Conservation (phyloP, 2,329 filamentous ascomycete species). For the Mollisia scopiformis region DNA sequence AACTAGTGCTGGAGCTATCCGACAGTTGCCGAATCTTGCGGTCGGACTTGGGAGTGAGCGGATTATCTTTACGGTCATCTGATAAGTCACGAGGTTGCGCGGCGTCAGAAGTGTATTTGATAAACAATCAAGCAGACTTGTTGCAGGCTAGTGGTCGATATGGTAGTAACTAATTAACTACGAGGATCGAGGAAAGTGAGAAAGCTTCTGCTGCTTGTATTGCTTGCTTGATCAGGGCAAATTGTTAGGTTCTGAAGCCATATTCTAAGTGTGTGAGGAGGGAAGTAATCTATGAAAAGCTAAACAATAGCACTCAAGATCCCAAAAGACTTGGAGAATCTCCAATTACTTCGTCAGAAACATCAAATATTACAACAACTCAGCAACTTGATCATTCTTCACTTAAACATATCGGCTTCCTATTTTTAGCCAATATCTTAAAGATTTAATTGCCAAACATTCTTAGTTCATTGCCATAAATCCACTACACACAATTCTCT, state of each 20-base stretch:
- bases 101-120: conserved; percentile 22
- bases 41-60: conserved; percentile 24
- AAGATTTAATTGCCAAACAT: too few species aligned
- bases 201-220: conserved; percentile 23
- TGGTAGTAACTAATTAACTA: background rate
- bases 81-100: conserved; percentile 29
- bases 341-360: background rate
- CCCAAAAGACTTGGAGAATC: background rate
- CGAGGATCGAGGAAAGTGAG: conserved; percentile 11
- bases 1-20: too few species aligned
- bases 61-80: conserved; percentile 21
- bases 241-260: conserved; percentile 28
- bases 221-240: conserved; percentile 23
- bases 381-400: background rate
- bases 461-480: too few species aligned
- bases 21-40: conserved; percentile 24
- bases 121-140: conserved; percentile 25
- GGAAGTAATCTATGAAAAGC: conserved; percentile 15
- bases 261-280: conserved; percentile 23
- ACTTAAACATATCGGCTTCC: background rate
- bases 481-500: too few species aligned
- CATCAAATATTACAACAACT: background rate
- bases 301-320: background rate
- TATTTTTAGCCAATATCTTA: background rate
- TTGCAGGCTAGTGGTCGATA: conserved; percentile 15